phyloP scores from a whole-genome alignment of 106 monocot genomes.

The Dendrobium nobile region DNA sequence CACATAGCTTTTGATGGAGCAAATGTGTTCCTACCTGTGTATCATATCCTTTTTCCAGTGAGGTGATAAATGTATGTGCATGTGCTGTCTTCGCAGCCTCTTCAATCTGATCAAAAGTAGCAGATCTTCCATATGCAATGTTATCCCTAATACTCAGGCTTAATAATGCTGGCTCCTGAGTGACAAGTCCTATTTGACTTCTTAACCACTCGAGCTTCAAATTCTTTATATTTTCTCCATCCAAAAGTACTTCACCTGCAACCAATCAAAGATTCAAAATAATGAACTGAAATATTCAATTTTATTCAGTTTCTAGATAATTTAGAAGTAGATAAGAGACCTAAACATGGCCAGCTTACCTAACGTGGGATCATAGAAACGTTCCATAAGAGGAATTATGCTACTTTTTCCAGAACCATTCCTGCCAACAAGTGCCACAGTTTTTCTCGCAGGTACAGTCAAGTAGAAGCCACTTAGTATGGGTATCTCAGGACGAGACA shows the following conservation, averaged over 20 bases:
- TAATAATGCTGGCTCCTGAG: slow-evolving; percentile 90
- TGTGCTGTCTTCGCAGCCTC: slow-evolving; percentile 98
- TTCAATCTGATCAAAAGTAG: slow-evolving; percentile 83
- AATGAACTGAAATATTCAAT: background rate
- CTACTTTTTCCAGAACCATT: slow-evolving; percentile 99
- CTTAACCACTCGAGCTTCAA: slow-evolving; percentile 91
- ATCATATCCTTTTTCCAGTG: slow-evolving; percentile 81
- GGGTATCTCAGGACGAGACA: slow-evolving; percentile 95
- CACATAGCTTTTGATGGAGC: background rate
- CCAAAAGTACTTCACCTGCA: slow-evolving; percentile 92
- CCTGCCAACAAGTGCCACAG: slow-evolving; percentile 95
- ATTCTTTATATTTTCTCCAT: slow-evolving; percentile 95
- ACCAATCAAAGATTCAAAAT: slow-evolving; percentile 2
- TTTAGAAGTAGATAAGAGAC: background rate
- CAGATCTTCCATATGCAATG: slow-evolving; percentile 87
- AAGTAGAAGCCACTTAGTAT: slow-evolving; percentile 92
- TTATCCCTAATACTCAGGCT: slow-evolving; percentile 93
- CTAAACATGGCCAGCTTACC: slow-evolving; percentile 25
- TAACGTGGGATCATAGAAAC: slow-evolving; percentile 96
- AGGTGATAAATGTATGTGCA: slow-evolving; percentile 85
- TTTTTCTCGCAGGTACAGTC: slow-evolving; percentile 92
- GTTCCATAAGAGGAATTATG: slow-evolving; percentile 98
- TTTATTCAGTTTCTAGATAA: background rate
- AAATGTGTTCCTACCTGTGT: slow-evolving; percentile 48
- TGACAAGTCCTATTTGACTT: slow-evolving; percentile 96